phyloP scores from a whole-genome alignment of 2,329 filamentous ascomycete species.

The Colletotrichum cuscutae region DNA sequence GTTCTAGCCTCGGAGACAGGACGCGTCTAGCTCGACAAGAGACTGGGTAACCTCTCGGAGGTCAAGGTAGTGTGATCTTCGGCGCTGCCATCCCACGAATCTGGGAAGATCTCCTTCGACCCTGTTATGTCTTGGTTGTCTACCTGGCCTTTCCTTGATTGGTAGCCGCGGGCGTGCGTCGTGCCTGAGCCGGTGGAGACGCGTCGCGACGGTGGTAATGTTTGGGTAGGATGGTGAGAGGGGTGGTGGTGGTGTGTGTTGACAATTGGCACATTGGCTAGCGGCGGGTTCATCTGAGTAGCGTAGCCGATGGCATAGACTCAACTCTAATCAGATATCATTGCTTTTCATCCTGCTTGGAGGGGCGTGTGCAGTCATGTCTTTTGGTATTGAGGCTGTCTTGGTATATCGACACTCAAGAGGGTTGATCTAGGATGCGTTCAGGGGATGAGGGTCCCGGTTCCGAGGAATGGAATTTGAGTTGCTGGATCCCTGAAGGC shows the following conservation, averaged over 20 bases:
- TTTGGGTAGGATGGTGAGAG: conserved; percentile 4
- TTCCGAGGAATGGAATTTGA: conserved; percentile 29
- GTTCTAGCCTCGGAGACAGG: not conserved
- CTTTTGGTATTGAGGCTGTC: not conserved
- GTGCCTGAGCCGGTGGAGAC: conserved; percentile 25
- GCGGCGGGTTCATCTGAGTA: conserved; percentile 10
- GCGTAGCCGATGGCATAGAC: conserved; percentile 3
- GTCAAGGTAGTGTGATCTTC: not conserved
- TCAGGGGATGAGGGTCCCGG: not conserved
- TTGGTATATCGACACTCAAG: not conserved
- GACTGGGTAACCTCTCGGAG: not conserved
- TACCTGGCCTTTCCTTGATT: conserved; percentile 4
- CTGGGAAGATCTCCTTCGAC: conserved; percentile 19
- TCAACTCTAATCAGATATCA: conserved; percentile 28
- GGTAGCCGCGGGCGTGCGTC: not conserved
- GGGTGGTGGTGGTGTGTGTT: not conserved
- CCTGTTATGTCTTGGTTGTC: conserved; percentile 17
- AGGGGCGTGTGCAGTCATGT: not conserved
- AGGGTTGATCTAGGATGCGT: not conserved
- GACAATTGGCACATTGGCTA: not conserved
- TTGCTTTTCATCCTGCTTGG: conserved; percentile 7
- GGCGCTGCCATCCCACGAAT: conserved; percentile 5
- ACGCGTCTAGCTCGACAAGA: conserved; percentile 2
- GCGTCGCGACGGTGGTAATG: conserved; percentile 31
- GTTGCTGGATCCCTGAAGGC: conserved; percentile 31